Evolutionary conservation across 129 eudicot genomes (phyloP).

Genomic region (Rutidosis leptorrhynchoides): DNA sequence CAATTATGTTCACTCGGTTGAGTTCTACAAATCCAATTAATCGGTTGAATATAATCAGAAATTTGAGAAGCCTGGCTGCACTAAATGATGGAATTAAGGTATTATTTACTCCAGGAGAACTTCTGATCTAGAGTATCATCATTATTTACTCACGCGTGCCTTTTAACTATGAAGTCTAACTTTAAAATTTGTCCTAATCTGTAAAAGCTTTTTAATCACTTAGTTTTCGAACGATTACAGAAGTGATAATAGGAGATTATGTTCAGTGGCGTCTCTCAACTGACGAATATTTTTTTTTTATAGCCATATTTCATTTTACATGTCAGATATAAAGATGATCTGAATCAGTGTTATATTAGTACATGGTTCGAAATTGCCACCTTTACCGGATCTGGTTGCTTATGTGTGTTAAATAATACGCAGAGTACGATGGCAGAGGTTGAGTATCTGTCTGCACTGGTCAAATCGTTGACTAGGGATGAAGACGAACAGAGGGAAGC

Average conservation of each 20-base stretch:
- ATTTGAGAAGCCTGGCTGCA: conserved; percentile 46
- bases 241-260: not conserved
- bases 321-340: conserved; percentile 11
- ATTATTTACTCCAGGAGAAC: conserved; percentile 13
- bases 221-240: not conserved
- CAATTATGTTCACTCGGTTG: conserved; percentile 50
- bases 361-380: not conserved
- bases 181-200: not conserved
- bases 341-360: not conserved
- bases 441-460: conserved; percentile 52
- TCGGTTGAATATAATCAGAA: conserved; percentile 52
- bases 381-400: not conserved
- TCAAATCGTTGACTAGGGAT: conserved; percentile 72
- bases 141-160: not conserved
- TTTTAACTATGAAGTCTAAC: not conserved
- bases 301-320: not conserved
- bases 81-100: conserved; percentile 60
- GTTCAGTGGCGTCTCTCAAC: not conserved
- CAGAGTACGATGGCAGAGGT: conserved; percentile 78
- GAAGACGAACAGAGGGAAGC: conserved; percentile 81
- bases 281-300: not conserved
- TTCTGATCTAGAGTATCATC: not conserved
- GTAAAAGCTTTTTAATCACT: not conserved
- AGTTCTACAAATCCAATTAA: conserved; percentile 49
- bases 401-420: conserved; percentile 17